Conservation (phyloP, 176 grass and related monocot species). For the Microstegium vimineum region DNA sequence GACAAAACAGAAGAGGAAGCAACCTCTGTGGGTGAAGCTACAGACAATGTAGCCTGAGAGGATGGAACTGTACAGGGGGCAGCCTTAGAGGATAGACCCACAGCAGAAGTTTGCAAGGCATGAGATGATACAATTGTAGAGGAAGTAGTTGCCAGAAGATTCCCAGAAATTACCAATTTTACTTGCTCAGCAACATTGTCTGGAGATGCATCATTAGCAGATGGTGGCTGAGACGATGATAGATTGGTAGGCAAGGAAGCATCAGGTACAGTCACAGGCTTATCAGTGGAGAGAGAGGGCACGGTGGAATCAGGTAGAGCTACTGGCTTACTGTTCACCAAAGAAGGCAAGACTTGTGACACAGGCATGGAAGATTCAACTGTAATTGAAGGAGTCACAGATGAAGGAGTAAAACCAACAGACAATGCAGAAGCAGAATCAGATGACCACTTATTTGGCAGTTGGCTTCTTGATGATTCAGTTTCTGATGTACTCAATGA, state of each 20-base stretch:
- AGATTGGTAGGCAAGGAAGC: conserved; percentile 32
- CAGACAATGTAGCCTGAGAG: conserved; percentile 15
- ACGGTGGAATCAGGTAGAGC: conserved; percentile 26
- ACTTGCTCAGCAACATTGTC: conserved; percentile 37
- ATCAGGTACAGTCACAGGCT: conserved; percentile 27
- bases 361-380: conserved; percentile 21
- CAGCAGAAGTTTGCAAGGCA: conserved; percentile 23
- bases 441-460: conserved; percentile 44
- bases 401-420: conserved; percentile 38
- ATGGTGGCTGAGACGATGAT: conserved; percentile 32
- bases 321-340: conserved; percentile 32
- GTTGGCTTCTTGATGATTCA: conserved; percentile 52
- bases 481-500: conserved; percentile 38
- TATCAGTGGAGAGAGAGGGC: conserved; percentile 40
- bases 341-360: conserved; percentile 31
- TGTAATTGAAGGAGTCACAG: conserved; percentile 24
- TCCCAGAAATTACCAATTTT: conserved; percentile 46
- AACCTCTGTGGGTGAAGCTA: not conserved
- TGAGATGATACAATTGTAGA: conserved; percentile 20
- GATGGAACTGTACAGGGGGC: conserved; percentile 17
- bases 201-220: conserved; percentile 16
- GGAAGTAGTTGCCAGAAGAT: conserved; percentile 51
- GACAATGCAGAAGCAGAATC: conserved; percentile 36
- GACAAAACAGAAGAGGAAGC: conserved; percentile 28
- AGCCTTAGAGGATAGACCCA: conserved; percentile 23